Conservation (phyloP, 495 filamentous ascomycete species). For the Talaromyces thailandensis region DNA sequence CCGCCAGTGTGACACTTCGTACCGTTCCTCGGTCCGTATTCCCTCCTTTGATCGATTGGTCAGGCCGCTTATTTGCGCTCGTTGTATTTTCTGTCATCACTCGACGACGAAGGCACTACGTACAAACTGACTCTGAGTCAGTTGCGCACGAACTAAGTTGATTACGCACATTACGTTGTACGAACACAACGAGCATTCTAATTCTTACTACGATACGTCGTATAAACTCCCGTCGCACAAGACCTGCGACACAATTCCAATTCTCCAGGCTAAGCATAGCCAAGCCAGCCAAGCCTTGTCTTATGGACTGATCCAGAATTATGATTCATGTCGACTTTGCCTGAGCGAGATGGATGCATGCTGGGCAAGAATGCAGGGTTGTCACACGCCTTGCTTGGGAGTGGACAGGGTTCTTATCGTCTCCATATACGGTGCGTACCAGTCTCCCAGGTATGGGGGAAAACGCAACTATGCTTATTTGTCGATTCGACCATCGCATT, state of each 20-base stretch:
- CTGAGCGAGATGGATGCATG: background rate
- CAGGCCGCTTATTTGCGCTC: background rate
- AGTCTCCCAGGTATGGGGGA: background rate
- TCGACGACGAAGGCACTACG: background rate
- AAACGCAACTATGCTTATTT: background rate
- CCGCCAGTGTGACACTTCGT: background rate
- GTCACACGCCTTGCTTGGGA: background rate
- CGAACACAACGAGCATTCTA: background rate
- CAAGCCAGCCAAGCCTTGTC: background rate
- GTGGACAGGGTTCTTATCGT: background rate
- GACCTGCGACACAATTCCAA: background rate
- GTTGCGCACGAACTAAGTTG: background rate
- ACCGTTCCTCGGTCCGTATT: background rate
- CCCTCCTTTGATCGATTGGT: background rate
- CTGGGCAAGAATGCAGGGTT: background rate
- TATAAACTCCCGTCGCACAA: background rate
- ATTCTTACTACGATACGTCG: background rate
- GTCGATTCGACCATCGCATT: background rate
- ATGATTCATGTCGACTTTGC: background rate
- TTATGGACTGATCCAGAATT: background rate
- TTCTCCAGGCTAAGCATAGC: background rate
- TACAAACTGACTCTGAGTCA: background rate
- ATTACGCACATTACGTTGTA: background rate
- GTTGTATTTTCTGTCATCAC: background rate
- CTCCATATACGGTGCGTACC: background rate